Percentiles rank a stretch among this genome's conserved stretches.
These are phyloP conservation scores for Rubia balearica DNA, from an alignment of 305 asterid genomes.

Conservation along the genomic window DNA sequence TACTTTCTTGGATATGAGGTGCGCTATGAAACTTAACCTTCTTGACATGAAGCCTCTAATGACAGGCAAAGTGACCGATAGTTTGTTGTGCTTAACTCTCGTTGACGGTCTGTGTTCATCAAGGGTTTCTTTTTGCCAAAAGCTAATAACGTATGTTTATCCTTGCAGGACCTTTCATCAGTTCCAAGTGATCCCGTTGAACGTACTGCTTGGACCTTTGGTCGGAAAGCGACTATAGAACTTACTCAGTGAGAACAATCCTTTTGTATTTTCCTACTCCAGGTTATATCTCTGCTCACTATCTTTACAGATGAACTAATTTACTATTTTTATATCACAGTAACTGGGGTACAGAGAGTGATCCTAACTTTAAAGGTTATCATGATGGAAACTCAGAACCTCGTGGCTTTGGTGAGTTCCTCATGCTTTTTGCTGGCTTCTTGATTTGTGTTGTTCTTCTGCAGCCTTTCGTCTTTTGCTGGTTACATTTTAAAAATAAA, in stretches of 20 bases:
- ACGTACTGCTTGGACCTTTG: constrained; percentile 78
- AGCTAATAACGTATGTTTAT: neutral
- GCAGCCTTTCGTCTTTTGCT: neutral
- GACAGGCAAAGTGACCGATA: neutral
- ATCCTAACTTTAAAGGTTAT: constrained; percentile 76
- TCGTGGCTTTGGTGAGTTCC: constrained; percentile 75
- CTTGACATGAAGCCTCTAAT: constrained; percentile 1
- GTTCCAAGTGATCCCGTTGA: constrained; percentile 69
- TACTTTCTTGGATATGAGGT: constrained; percentile 91
- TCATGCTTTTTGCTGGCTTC: constrained; percentile 1
- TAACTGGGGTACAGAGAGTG: constrained; percentile 89
- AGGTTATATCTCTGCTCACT: constrained; percentile 1
- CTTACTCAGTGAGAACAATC: constrained; percentile 66
- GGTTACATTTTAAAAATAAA: neutral
- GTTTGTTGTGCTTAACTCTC: neutral
- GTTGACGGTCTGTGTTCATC: neutral
- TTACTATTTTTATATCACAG: constrained; percentile 33
- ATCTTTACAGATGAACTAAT: constrained; percentile 13
- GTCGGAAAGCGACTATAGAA: constrained; percentile 69
- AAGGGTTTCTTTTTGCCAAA: neutral
- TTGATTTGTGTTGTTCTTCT: constrained; percentile 7
- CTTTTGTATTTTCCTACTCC: neutral
- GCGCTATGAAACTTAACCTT: constrained; percentile 10
- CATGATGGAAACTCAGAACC: constrained; percentile 94
- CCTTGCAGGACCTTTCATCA: constrained; percentile 52